These are phyloP conservation scores for Beta macrorhiza DNA, from an alignment of 179 eudicot genomes.

Conservation along the genomic window DNA sequence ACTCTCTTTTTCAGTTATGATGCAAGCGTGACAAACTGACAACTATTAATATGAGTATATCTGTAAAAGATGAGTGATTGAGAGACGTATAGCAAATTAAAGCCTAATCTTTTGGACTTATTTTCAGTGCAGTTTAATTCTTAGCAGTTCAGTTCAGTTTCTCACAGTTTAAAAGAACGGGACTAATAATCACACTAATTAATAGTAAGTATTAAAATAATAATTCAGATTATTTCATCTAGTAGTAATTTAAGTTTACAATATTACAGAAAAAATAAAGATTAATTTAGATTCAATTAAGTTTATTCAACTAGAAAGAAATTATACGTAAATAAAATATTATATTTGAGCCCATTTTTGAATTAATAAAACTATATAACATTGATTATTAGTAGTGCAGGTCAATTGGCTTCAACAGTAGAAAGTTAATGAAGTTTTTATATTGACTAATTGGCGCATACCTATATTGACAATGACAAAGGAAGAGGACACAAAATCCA, in stretches of 20 bases:
- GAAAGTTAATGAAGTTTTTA: background rate
- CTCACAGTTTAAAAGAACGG: no score
- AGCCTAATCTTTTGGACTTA: no score
- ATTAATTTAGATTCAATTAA: background rate
- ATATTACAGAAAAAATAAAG: no score
- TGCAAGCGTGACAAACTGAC: conserved; percentile 15
- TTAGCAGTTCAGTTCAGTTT: no score
- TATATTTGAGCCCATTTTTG: no score
- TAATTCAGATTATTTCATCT: no score
- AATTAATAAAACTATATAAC: background rate
- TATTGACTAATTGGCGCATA: conserved; percentile 20
- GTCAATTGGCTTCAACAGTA: conserved; percentile 15
- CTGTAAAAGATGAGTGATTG: background rate
- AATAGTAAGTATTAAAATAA: no score
- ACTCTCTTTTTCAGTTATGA: conserved; percentile 1
- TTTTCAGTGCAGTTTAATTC: no score
- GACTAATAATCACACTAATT: no score
- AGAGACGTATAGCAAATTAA: background rate
- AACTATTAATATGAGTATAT: background rate
- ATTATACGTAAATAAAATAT: no score
- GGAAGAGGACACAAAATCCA: background rate
- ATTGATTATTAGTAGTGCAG: background rate
- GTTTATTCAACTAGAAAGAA: background rate
- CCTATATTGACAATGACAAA: conserved; percentile 22
- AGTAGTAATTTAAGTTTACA: no score